Conservation (phyloP, 148 eudicot species). For the Arctostaphylos glauca region DNA sequence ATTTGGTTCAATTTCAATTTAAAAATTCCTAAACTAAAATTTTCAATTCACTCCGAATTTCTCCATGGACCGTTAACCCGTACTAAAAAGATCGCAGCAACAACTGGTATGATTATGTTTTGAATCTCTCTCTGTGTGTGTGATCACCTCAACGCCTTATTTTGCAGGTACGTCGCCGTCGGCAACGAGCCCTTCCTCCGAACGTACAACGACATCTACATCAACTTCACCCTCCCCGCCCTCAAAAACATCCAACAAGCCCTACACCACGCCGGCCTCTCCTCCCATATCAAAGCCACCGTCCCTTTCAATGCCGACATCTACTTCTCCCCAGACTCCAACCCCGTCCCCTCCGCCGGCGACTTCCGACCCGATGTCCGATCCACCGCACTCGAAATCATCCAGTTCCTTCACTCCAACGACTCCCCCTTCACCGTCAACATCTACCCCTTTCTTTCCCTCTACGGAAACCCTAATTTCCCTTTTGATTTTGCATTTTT, state of each 20-base stretch:
- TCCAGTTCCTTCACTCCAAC: conserved; percentile 58
- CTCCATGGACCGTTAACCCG: too few species aligned
- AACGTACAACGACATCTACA: conserved; percentile 69
- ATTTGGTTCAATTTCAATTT: too few species aligned
- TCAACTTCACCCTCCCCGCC: conserved; percentile 68
- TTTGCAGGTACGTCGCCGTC: conserved; percentile 89
- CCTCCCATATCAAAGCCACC: conserved; percentile 64
- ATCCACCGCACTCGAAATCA: conserved; percentile 53
- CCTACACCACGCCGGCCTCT: conserved; percentile 62
- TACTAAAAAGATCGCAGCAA: too few species aligned
- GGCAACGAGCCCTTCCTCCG: conserved; percentile 87
- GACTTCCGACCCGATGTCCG: conserved; percentile 84
- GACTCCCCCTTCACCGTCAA: conserved; percentile 88
- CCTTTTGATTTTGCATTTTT: conserved; percentile 86
- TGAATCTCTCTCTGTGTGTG: conserved; percentile 23
- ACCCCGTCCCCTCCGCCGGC: conserved; percentile 90
- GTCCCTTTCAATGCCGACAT: conserved; percentile 92
- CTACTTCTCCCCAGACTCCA: conserved; percentile 78
- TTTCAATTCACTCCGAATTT: too few species aligned
- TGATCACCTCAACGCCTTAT: neutral
- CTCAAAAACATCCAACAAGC: conserved; percentile 73
- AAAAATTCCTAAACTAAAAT: too few species aligned
- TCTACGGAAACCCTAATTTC: conserved; percentile 68
- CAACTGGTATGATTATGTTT: neutral
- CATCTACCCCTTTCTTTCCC: conserved; percentile 90